Conservation (phyloP, 2,329 filamentous ascomycete genomes). For the Aspergillus hortae region DNA sequence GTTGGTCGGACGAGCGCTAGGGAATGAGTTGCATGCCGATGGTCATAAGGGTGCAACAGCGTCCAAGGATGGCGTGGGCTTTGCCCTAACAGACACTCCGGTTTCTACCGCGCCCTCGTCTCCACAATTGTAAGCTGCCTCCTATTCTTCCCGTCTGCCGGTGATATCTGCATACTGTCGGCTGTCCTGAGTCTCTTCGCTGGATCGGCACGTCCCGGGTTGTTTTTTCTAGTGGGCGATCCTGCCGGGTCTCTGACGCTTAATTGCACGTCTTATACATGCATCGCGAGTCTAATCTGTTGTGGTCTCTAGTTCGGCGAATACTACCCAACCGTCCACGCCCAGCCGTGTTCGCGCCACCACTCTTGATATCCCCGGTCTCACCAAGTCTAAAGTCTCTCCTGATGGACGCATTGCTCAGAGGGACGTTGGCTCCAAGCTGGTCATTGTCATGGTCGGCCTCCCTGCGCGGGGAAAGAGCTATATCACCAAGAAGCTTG, state of each 20-base stretch:
- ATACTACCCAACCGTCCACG: slow-evolving; percentile 49
- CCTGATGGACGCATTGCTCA: slow-evolving; percentile 92
- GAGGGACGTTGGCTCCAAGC: slow-evolving; percentile 90
- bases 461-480: slow-evolving; percentile 93
- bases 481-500: slow-evolving; percentile 97
- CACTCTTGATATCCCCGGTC: slow-evolving; percentile 91
- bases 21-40: slow-evolving; percentile 39
- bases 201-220: neutral
- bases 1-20: slow-evolving; percentile 41
- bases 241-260: neutral
- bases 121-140: slow-evolving; percentile 55
- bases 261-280: too few relatives aligned
- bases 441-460: slow-evolving; percentile 98
- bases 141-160: slow-evolving; percentile 8
- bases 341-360: slow-evolving; percentile 82
- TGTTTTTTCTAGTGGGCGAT: slow-evolving; percentile 1
- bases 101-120: slow-evolving; percentile 60
- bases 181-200: neutral
- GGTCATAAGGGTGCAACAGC: slow-evolving; percentile 31
- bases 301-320: slow-evolving; percentile 2
- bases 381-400: slow-evolving; percentile 92
- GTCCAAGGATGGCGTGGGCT: slow-evolving; percentile 48
- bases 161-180: too few relatives aligned
- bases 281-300: neutral
- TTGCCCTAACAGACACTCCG: slow-evolving; percentile 61